Conservation (phyloP, 345 rosid species). For the Linum tenue region DNA sequence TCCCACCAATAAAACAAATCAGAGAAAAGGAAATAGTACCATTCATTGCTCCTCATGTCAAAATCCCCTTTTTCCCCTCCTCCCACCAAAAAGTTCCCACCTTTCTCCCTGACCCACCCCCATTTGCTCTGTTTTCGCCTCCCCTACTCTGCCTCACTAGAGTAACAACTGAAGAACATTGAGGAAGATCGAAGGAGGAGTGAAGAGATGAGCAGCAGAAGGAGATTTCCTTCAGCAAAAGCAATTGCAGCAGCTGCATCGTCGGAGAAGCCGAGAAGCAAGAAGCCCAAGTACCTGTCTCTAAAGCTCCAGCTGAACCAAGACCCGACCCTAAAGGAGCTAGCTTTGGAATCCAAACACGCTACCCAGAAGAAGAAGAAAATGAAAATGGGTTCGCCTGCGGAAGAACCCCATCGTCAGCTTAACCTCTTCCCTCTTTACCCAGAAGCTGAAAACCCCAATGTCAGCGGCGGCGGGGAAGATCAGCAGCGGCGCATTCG, state of each 20-base stretch:
- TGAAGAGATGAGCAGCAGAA: conserved; percentile 3
- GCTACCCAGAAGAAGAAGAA: not conserved
- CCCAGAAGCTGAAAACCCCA: conserved; percentile 19
- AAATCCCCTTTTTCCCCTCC: not conserved
- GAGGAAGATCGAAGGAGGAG: conserved; percentile 24
- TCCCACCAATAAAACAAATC: not conserved
- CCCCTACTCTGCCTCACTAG: not conserved
- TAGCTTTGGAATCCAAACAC: not conserved
- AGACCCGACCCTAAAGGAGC: conserved; percentile 4
- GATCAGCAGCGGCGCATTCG: not conserved
- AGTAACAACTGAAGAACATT: not conserved
- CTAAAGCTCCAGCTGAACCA: conserved; percentile 37
- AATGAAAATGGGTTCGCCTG: not conserved
- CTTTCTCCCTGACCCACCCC: not conserved
- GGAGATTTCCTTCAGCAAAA: not conserved
- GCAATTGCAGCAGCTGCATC: conserved; percentile 20
- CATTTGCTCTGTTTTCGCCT: not conserved
- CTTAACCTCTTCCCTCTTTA: conserved; percentile 37
- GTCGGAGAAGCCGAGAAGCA: conserved; percentile 38
- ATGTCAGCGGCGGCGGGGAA: not conserved
- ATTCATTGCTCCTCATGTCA: not conserved
- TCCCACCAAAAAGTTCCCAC: not conserved
- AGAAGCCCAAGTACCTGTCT: conserved; percentile 58
- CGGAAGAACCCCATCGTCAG: conserved; percentile 15
- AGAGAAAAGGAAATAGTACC: not conserved